Base-by-base conservation (phyloP, 2,329 filamentous ascomycete genomes). In the Neofusicoccum ribis region DNA sequence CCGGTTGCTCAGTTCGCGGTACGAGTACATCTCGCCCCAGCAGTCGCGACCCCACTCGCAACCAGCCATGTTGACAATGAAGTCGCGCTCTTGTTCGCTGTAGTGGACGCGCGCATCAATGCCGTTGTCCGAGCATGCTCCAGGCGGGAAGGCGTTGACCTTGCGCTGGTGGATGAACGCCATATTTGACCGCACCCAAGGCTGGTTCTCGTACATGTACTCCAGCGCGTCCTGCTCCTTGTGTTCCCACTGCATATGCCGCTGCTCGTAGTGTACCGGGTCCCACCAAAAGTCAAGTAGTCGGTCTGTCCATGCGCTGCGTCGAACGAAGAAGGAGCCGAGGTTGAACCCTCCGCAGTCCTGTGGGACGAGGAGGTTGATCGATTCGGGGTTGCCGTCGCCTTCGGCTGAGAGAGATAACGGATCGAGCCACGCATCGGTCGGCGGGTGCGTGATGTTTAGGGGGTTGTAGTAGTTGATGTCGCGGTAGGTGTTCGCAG, bases 221-320 rank as follows among this genome's bases (percentile, higher is more conserved):
- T 97, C 93, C 47, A 99, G 82, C 1, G 93, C 92, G 74, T 98
- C 93, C 79, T 99, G 95, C 78, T 99, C 95, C 77, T 98, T 98
- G 83, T 99, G 95, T 74, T 95, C 93, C 95, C 95, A 99, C 68
- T 95, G 87, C 93, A 97, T 97, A 77, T 99, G 95, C 76, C 93
- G 96, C 80, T 99, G 95, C 80, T 99, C 95, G 77, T 99, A 99
- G 65, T 90, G 88, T 36, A 98, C 93, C 0, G 95, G 95, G 73
- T 99, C 95, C 95, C 95, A 99, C 95, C 95, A 99, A 61, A 97
- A 86, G 74, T 99, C 95, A 41, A 99, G 86, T 17, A 99, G 81
- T 4, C 92, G 89, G 72, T 98, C 94, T 0, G 93, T 92, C 92
- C 93, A 99, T 31, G 88, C 83, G 72, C 91, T 92, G 67, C 95